Percentiles rank a stretch among this genome's conserved stretches.
phyloP scores from a whole-genome alignment of 106 monocot genomes.

The Acorus gramineus region DNA sequence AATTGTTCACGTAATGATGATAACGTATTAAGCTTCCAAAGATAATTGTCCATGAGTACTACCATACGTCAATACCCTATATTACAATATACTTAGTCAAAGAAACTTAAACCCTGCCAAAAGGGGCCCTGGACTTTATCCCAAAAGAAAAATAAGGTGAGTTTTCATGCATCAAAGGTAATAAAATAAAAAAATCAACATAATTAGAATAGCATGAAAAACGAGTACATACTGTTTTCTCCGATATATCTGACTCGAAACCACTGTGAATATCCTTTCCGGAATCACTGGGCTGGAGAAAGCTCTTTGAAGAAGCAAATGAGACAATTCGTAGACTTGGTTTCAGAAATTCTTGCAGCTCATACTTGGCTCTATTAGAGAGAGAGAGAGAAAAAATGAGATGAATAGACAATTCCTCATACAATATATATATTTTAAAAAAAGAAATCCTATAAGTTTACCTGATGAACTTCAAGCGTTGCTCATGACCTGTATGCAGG shows the following conservation, averaged over 20 bases:
- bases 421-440: not conserved
- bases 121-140: too few relatives aligned
- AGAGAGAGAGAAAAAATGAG: constrained; percentile 1
- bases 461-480: constrained; percentile 81
- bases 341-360: constrained; percentile 80
- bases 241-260: constrained; percentile 25
- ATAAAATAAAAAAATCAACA: too few relatives aligned
- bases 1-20: too few relatives aligned
- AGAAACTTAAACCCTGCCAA: too few relatives aligned
- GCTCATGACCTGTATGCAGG: constrained; percentile 47
- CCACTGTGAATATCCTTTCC: constrained; percentile 18
- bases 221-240: constrained; percentile 3
- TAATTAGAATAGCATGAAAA: too few relatives aligned
- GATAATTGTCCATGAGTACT: too few relatives aligned
- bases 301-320: constrained; percentile 31
- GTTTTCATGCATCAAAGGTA: too few relatives aligned
- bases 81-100: too few relatives aligned
- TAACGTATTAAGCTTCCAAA: too few relatives aligned
- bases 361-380: constrained; percentile 66
- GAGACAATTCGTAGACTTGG: constrained; percentile 76
- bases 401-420: not conserved
- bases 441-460: not conserved
- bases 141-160: too few relatives aligned
- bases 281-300: constrained; percentile 36
- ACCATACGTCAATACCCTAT: too few relatives aligned